phyloP scores from a whole-genome alignment of 1,284 basidiomycete species.

The Microbotryum saponariae region DNA sequence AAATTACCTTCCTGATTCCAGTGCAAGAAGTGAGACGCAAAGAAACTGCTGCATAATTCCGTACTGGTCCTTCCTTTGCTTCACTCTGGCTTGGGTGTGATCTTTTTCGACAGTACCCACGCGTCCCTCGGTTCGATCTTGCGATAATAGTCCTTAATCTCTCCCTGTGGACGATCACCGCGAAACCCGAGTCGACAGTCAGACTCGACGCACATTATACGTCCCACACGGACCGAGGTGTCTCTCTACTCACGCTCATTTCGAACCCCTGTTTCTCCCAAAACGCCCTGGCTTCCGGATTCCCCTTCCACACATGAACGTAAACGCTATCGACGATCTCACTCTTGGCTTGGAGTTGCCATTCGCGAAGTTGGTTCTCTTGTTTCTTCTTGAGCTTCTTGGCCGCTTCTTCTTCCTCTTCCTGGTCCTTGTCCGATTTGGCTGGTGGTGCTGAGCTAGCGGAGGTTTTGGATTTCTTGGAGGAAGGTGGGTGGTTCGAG shows the following conservation, averaged over 20 bases:
- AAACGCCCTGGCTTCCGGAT: slow-evolving; percentile 39
- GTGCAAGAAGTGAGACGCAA: no score
- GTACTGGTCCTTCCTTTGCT: no score
- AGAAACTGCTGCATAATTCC: no score
- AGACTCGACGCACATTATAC: not conserved
- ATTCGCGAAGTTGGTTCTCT: slow-evolving; percentile 15
- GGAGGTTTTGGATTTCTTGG: slow-evolving; percentile 17
- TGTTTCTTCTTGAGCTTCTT: slow-evolving; percentile 33
- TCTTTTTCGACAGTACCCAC: slow-evolving; percentile 35
- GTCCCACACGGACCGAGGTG: no score
- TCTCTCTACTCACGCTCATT: slow-evolving; percentile 31
- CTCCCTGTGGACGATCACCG: slow-evolving; percentile 15
- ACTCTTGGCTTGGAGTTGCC: slow-evolving; percentile 3
- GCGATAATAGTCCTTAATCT: slow-evolving; percentile 33
- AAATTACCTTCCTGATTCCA: no score
- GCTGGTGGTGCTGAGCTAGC: slow-evolving; percentile 17
- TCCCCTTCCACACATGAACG: slow-evolving; percentile 42
- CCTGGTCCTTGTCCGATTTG: slow-evolving; percentile 2
- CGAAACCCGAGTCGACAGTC: no score
- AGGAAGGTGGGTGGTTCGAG: slow-evolving; percentile 11
- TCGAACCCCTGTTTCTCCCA: slow-evolving; percentile 42
- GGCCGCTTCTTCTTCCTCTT: slow-evolving; percentile 32
- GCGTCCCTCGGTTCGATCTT: slow-evolving; percentile 40
- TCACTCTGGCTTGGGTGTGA: no score
- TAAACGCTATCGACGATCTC: slow-evolving; percentile 37